A percentile compares a stretch with the other conserved stretches of the same genome.
These are phyloP conservation scores for Mrakia frigida DNA, from an alignment of 768 basidiomycete species.

Conservation along the genomic window DNA sequence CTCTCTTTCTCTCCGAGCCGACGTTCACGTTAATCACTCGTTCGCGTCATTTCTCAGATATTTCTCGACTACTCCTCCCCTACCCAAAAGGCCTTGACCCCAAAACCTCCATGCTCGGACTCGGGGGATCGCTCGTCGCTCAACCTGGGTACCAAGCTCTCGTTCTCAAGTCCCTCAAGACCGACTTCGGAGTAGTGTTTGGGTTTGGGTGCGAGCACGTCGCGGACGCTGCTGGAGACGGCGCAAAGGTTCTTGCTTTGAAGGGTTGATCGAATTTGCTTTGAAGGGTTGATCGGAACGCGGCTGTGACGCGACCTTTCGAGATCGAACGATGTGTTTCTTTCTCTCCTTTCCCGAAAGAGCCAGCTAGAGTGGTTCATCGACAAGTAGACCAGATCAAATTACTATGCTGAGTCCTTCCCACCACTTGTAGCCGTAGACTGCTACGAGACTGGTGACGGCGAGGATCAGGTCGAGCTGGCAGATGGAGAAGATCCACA, in stretches of 20 bases:
- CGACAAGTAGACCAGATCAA: conserved; percentile 5
- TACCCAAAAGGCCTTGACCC: conserved; percentile 22
- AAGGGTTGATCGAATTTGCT: no score
- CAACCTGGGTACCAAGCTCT: conserved; percentile 13
- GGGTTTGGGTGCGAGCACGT: conserved; percentile 21
- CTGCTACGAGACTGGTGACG: conserved; percentile 6
- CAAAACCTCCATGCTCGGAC: conserved; percentile 12
- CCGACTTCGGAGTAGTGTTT: conserved; percentile 20
- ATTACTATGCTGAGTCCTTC: conserved; percentile 13
- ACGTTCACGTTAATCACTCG: no score
- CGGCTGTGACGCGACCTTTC: no score
- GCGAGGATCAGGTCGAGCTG: conserved; percentile 25
- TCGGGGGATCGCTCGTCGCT: conserved; percentile 25
- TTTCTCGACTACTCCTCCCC: background rate
- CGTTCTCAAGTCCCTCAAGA: conserved; percentile 5
- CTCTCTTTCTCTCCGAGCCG: background rate
- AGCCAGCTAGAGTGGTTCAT: no score
- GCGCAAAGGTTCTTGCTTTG: background rate
- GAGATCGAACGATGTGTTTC: no score
- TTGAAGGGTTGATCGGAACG: no score
- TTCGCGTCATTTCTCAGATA: background rate
- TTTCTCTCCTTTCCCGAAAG: no score
- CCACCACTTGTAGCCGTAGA: conserved; percentile 28
- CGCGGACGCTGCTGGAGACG: conserved; percentile 18
- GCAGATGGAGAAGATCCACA: conserved; percentile 29